Conservation (phyloP, 129 eudicot species). For the Calendula officinalis region DNA sequence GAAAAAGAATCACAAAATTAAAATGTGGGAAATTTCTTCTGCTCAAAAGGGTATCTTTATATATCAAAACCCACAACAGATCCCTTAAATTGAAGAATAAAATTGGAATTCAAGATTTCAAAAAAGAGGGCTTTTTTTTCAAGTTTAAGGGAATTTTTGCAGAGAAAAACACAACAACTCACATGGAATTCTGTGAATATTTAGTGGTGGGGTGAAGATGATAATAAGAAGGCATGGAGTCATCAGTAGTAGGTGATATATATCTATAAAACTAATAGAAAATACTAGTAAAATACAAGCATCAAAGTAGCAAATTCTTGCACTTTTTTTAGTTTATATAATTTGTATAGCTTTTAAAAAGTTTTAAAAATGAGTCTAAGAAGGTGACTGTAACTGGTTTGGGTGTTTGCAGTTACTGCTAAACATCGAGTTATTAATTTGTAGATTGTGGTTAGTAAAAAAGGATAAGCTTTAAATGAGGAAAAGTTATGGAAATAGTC, state of each 20-base stretch:
- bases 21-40: conserved; percentile 25
- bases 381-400: conserved; percentile 36
- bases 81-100: neutral
- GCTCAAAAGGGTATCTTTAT: conserved; percentile 30
- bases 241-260: conserved; percentile 60
- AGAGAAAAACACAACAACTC: conserved; percentile 34
- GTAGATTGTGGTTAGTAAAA: conserved; percentile 17
- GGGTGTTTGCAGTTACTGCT: conserved; percentile 20
- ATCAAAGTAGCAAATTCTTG: conserved; percentile 28
- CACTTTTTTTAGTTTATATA: neutral
- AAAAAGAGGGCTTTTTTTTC: conserved; percentile 25
- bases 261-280: conserved; percentile 19
- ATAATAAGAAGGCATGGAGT: conserved; percentile 60
- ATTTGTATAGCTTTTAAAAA: no score
- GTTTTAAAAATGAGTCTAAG: conserved; percentile 20
- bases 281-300: conserved; percentile 48
- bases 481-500: conserved; percentile 19
- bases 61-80: conserved; percentile 17
- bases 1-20: conserved; percentile 21
- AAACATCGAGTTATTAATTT: neutral
- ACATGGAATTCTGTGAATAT: conserved; percentile 54
- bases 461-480: conserved; percentile 24
- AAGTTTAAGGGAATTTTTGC: conserved; percentile 45
- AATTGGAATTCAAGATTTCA: conserved; percentile 9
- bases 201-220: conserved; percentile 26